Conservation (phyloP, 371 early-diverging fungal genomes). For the Vairimorpha necatrix region DNA sequence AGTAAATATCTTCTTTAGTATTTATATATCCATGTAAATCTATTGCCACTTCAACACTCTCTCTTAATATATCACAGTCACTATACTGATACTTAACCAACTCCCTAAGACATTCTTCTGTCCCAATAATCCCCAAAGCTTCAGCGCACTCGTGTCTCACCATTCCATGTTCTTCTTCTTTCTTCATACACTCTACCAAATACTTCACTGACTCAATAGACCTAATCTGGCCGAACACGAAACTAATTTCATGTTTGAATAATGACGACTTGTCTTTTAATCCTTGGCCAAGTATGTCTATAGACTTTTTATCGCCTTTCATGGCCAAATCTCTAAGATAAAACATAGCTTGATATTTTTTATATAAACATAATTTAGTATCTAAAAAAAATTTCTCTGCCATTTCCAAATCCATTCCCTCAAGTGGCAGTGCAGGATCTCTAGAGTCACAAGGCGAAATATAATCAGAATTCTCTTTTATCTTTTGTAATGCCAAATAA, state of each 20-base stretch:
- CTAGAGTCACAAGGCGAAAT: conserved; percentile 52
- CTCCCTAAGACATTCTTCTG: conserved; percentile 73
- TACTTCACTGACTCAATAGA: conserved; percentile 78
- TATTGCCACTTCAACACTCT: conserved; percentile 86
- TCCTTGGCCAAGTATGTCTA: conserved; percentile 76
- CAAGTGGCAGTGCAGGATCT: conserved; percentile 65
- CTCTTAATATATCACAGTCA: conserved; percentile 78
- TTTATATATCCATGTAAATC: conserved; percentile 90
- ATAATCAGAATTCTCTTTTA: conserved; percentile 62
- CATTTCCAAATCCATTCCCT: conserved; percentile 74
- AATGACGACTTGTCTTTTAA: conserved; percentile 71
- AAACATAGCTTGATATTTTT: conserved; percentile 96
- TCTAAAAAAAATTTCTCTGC: conserved; percentile 72
- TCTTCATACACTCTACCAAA: conserved; percentile 70
- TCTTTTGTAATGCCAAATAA: conserved; percentile 77
- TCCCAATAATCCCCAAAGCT: conserved; percentile 95
- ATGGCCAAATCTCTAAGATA: conserved; percentile 77
- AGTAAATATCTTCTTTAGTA: conserved; percentile 66
- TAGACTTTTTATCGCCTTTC: conserved; percentile 68
- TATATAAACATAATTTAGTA: conserved; percentile 71
- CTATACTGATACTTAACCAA: conserved; percentile 72
- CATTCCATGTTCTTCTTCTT: conserved; percentile 78
- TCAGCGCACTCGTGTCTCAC: conserved; percentile 98
- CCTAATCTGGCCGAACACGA: conserved; percentile 95
- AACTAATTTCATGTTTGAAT: conserved; percentile 92